phyloP scores from a whole-genome alignment of 2,329 filamentous ascomycete genomes.

The Cordyceps farinosa region DNA sequence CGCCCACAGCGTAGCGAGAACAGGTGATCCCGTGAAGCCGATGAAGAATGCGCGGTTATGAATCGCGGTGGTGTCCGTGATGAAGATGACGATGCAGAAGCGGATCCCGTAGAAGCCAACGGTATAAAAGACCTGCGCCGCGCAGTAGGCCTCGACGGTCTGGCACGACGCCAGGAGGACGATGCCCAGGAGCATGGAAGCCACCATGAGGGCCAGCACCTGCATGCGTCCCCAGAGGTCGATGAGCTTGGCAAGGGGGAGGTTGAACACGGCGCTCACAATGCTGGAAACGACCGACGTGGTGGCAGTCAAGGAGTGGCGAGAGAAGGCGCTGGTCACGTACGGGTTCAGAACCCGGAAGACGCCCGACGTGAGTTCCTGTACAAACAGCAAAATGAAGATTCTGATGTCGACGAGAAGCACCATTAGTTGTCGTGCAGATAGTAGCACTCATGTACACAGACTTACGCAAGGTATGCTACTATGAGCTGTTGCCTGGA shows the following conservation, averaged over 20 bases:
- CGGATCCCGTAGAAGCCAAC: slow-evolving; percentile 47
- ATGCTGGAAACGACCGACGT: slow-evolving; percentile 53
- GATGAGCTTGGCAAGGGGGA: slow-evolving; percentile 63
- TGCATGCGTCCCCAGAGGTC: slow-evolving; percentile 65
- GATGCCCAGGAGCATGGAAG: slow-evolving; percentile 48
- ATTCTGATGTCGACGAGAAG: slow-evolving; percentile 26
- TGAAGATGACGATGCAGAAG: slow-evolving; percentile 53
- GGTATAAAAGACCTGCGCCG: slow-evolving; percentile 63
- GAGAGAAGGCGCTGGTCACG: slow-evolving; percentile 47
- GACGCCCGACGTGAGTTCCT: slow-evolving; percentile 35
- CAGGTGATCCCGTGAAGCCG: slow-evolving; percentile 62
- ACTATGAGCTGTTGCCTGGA: neutral
- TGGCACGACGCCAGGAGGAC: slow-evolving; percentile 64
- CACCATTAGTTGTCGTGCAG: neutral
- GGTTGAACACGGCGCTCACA: slow-evolving; percentile 57
- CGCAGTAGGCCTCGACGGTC: slow-evolving; percentile 58
- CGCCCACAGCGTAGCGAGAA: slow-evolving; percentile 62
- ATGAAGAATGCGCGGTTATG: slow-evolving; percentile 63
- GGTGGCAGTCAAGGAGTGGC: slow-evolving; percentile 51
- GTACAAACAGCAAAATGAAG: slow-evolving; percentile 39
- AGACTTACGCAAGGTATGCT: neutral
- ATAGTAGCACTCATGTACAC: too few species aligned
- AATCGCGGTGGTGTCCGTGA: slow-evolving; percentile 64
- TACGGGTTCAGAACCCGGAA: slow-evolving; percentile 42
- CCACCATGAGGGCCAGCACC: slow-evolving; percentile 53